Evolutionary conservation across 78 protist genomes (phyloP).

Genomic region (Mantamonas sphyraenae): DNA sequence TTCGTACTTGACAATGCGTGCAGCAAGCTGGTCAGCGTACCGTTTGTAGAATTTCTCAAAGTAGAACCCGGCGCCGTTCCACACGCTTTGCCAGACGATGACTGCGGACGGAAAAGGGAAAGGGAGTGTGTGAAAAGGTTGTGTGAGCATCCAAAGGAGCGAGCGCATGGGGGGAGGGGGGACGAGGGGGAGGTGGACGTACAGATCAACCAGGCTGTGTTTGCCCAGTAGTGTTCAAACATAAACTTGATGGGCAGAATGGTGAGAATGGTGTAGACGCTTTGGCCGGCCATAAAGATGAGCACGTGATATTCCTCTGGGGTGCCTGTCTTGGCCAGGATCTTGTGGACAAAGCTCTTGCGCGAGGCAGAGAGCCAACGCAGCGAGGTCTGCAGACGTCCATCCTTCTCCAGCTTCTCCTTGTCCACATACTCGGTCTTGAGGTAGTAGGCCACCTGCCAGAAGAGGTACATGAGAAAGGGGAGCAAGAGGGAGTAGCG

Average conservation of each 20-base stretch:
- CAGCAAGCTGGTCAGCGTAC: background rate
- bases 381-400: constrained; percentile 1
- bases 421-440: constrained; percentile 7
- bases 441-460: constrained; percentile 4
- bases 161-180: background rate
- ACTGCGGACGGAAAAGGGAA: no score
- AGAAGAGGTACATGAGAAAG: background rate
- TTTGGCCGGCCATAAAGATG: constrained; percentile 4
- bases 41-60: background rate
- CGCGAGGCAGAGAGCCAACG: constrained; percentile 12
- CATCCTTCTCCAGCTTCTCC: background rate
- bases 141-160: no score
- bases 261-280: background rate
- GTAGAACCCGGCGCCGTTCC: constrained; percentile 13
- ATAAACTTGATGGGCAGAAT: background rate
- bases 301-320: constrained; percentile 8
- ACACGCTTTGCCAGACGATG: no score
- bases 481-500: background rate
- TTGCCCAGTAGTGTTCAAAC: no score
- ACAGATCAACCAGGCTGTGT: background rate
- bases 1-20: no score
- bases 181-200: background rate
- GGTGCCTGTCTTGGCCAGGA: background rate
- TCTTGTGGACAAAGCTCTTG: background rate
- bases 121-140: no score